Evolutionary conservation across 257 asterid genomes (phyloP).

Genomic region (Prunella vulgaris): DNA sequence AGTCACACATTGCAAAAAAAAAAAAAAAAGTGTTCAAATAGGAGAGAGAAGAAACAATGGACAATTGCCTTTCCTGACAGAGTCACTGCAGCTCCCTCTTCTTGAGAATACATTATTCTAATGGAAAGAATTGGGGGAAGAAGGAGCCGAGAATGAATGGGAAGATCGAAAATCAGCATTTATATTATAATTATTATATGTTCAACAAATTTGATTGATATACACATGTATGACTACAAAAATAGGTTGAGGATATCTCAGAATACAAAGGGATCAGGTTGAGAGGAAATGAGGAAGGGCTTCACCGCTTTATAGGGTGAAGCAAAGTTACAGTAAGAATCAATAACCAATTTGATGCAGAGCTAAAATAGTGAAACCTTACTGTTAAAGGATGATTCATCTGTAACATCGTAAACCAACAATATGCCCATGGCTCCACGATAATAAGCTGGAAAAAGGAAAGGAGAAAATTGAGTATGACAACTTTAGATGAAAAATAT

Average conservation of each 20-base stretch:
- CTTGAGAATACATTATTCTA: not conserved
- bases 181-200: not conserved
- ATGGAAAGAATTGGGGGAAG: not conserved
- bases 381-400: slow-evolving; percentile 47
- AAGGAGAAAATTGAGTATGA: not conserved
- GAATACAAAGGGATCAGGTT: not conserved
- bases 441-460: slow-evolving; percentile 33
- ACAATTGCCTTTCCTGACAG: not conserved
- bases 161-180: not conserved
- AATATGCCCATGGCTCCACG: slow-evolving; percentile 56
- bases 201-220: not conserved
- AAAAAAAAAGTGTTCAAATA: not conserved
- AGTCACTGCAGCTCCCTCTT: not conserved
- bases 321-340: not conserved
- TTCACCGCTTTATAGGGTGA: not conserved
- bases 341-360: not conserved
- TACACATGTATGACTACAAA: not conserved
- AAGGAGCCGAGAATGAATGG: not conserved
- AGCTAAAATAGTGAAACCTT: slow-evolving; percentile 14
- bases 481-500: not conserved
- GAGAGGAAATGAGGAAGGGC: not conserved
- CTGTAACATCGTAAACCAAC: slow-evolving; percentile 49
- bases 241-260: not conserved
- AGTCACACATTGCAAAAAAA: not conserved
- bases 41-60: not conserved